Conservation (phyloP, 352 stramenopile genomes). For the Phytophthora brassicae region DNA sequence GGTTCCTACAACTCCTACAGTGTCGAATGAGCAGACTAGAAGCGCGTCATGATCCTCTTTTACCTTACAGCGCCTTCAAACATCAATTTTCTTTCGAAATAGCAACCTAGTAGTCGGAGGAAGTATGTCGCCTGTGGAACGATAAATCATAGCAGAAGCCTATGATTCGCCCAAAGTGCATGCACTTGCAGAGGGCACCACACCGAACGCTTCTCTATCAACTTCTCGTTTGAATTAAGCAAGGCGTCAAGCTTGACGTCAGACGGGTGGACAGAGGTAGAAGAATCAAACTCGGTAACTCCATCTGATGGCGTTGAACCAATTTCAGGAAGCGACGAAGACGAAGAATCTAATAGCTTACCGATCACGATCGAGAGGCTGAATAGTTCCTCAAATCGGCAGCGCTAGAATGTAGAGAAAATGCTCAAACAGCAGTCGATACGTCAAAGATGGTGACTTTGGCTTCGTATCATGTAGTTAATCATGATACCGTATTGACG, state of each 20-base stretch:
- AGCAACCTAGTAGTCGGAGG: constrained; percentile 54
- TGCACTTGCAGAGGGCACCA: constrained; percentile 7
- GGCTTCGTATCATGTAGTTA: constrained; percentile 33
- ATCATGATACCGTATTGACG: constrained; percentile 5
- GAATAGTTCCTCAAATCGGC: constrained; percentile 23
- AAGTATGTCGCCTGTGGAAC: constrained; percentile 49
- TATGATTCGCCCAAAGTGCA: constrained; percentile 21
- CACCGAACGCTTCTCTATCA: constrained; percentile 10
- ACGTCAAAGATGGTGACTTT: constrained; percentile 23
- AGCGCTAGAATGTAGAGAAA: background rate
- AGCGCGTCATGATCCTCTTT: too few relatives aligned
- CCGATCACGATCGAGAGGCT: constrained; percentile 56
- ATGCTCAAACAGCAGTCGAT: constrained; percentile 1
- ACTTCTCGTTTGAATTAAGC: constrained; percentile 19
- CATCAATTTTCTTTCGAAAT: constrained; percentile 75
- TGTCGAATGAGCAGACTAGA: too few relatives aligned
- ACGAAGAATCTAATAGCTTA: constrained; percentile 26
- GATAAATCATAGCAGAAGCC: constrained; percentile 54
- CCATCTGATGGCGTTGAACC: constrained; percentile 23
- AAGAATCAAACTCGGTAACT: constrained; percentile 36
- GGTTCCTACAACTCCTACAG: too few relatives aligned
- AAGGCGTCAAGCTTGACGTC: constrained; percentile 39
- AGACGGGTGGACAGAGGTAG: constrained; percentile 43
- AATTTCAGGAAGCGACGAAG: constrained; percentile 33
- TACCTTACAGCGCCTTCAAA: constrained; percentile 52